These are phyloP conservation scores for Fusarium praegraminearum DNA, from an alignment of 2,329 filamentous ascomycete species.

Conservation along the genomic window DNA sequence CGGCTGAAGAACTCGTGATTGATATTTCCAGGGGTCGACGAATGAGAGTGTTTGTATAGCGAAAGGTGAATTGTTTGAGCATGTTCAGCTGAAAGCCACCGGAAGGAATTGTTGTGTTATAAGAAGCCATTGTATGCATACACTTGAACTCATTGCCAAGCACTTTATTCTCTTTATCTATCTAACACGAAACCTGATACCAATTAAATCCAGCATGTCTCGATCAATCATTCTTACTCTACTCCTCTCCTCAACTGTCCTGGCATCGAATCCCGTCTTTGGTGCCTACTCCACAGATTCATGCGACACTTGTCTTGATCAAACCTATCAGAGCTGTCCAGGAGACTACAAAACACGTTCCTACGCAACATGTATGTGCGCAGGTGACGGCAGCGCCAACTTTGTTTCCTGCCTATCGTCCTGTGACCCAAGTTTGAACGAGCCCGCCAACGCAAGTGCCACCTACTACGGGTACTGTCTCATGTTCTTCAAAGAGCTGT, in stretches of 20 bases:
- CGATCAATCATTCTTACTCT: background rate
- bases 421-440: background rate
- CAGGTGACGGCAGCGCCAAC: background rate
- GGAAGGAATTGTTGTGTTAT: background rate
- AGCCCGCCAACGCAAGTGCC: background rate
- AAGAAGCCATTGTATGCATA: background rate
- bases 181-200: no score
- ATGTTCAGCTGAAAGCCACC: background rate
- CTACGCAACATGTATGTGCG: conserved; percentile 9
- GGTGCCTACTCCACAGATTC: background rate
- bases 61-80: background rate
- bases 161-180: background rate
- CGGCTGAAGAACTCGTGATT: background rate
- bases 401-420: background rate
- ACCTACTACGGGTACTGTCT: background rate
- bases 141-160: background rate
- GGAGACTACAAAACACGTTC: background rate
- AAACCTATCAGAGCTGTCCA: background rate
- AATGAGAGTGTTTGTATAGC: background rate
- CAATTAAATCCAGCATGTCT: background rate
- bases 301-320: background rate
- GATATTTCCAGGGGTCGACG: background rate
- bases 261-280: background rate
- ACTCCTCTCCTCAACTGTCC: background rate
- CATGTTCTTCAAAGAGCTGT: background rate